A percentile compares a stretch with the other conserved stretches of the same genome.
Evolutionary conservation across 2,329 filamentous ascomycete genomes (phyloP).

Genomic region (Ceratocystis variospora): DNA sequence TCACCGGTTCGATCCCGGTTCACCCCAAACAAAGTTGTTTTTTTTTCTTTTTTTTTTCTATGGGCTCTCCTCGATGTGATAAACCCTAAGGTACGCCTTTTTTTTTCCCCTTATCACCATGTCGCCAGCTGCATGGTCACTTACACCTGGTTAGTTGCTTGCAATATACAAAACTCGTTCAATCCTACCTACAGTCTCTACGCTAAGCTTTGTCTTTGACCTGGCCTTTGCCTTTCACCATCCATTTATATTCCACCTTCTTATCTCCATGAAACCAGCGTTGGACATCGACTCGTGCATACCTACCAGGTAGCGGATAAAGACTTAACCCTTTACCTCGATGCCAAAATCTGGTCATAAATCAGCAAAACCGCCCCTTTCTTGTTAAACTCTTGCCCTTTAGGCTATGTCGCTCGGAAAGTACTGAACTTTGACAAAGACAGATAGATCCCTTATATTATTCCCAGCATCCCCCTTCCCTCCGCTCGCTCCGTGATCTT

Average conservation of each 20-base stretch:
- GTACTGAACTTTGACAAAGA: not conserved
- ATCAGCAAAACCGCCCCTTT: not conserved
- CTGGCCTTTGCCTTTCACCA: too few species aligned
- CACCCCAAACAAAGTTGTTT: constrained; percentile 12
- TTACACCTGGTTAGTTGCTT: not conserved
- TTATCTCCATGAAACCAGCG: not conserved
- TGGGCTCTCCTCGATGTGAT: not conserved
- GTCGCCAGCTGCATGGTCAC: not conserved
- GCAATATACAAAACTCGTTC: not conserved
- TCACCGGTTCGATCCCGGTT: constrained; percentile 18
- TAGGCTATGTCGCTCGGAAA: not conserved
- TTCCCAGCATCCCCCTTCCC: too few species aligned
- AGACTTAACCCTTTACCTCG: not conserved
- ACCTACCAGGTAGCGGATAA: too few species aligned
- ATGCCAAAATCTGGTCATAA: not conserved
- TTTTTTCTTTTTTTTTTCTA: not conserved
- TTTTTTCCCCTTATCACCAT: not conserved
- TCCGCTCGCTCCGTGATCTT: too few species aligned
- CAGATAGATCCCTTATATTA: not conserved
- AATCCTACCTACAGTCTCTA: not conserved
- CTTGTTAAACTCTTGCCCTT: not conserved
- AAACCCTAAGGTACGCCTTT: not conserved
- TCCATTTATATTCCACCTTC: not conserved
- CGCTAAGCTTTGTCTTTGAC: not conserved
- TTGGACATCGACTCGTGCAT: not conserved